These are phyloP conservation scores for Colletotrichum camelliae DNA, from an alignment of 2,329 filamentous ascomycete species.

Conservation along the genomic window DNA sequence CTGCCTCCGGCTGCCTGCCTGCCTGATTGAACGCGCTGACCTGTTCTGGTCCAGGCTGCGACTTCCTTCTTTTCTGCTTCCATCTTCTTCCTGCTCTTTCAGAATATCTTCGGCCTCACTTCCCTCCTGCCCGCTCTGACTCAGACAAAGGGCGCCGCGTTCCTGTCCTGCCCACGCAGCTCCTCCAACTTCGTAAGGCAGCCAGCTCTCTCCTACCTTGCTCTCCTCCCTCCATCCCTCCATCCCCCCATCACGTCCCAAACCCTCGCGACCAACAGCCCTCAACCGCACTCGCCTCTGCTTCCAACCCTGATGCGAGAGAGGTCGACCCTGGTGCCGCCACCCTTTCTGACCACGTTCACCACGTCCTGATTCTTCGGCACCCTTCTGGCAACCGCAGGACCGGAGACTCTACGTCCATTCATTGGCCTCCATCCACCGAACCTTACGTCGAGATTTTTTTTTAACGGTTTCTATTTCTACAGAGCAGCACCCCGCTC, in stretches of 20 bases:
- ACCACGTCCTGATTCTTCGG: neutral
- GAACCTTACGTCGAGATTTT: neutral
- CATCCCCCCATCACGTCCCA: neutral
- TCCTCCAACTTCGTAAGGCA: slow-evolving; percentile 1
- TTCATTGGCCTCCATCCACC: neutral
- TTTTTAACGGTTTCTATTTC: neutral
- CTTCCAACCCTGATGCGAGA: neutral
- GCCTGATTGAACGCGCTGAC: slow-evolving; percentile 7
- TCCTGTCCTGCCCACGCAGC: neutral
- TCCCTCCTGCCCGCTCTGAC: slow-evolving; percentile 2
- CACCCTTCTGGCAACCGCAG: neutral
- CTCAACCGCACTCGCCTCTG: neutral
- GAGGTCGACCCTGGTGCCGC: neutral
- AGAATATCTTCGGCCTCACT: neutral
- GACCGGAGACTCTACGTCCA: neutral
- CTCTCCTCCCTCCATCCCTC: slow-evolving; percentile 4
- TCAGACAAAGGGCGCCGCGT: slow-evolving; percentile 15
- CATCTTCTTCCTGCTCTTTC: neutral
- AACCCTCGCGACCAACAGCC: slow-evolving; percentile 13
- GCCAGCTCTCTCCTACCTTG: neutral
- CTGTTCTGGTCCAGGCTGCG: neutral
- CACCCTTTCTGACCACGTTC: neutral
- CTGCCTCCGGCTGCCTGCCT: neutral
- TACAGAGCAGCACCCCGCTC: slow-evolving; percentile 6
- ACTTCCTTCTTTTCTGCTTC: slow-evolving; percentile 1